phyloP scores from a whole-genome alignment of 2,329 filamentous ascomycete species.

The Neodidymelliopsis sp. region DNA sequence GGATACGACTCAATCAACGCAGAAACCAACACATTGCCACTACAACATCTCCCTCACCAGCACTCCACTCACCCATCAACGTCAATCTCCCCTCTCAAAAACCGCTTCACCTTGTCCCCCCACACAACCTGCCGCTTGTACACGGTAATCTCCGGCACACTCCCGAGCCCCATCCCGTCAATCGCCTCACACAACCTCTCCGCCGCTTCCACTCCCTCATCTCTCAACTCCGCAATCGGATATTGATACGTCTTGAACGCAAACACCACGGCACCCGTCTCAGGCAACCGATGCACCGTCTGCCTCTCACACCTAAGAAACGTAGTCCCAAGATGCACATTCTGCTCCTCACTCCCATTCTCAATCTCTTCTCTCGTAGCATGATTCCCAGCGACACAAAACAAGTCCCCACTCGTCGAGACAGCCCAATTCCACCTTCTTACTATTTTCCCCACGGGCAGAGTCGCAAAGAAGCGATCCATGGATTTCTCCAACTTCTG shows the following conservation, averaged over 20 bases:
- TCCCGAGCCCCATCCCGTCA: constrained; percentile 65
- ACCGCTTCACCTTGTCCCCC: constrained; percentile 63
- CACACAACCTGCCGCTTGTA: constrained; percentile 67
- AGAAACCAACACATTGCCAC: background rate
- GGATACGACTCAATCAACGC: too few relatives aligned
- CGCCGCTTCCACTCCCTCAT: constrained; percentile 64
- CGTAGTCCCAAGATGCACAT: constrained; percentile 54
- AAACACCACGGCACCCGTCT: constrained; percentile 64
- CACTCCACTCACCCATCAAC: constrained; percentile 8
- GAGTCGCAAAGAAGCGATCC: constrained; percentile 66
- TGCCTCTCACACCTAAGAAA: constrained; percentile 66
- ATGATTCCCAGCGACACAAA: constrained; percentile 53
- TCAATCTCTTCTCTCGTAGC: constrained; percentile 46
- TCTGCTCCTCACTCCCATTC: constrained; percentile 36
- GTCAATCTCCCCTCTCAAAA: constrained; percentile 49
- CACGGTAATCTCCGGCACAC: constrained; percentile 63
- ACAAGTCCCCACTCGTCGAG: constrained; percentile 52
- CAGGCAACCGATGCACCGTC: constrained; percentile 66
- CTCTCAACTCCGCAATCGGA: constrained; percentile 61
- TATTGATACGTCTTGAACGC: constrained; percentile 70
- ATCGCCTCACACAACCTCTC: constrained; percentile 64
- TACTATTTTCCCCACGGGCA: constrained; percentile 63
- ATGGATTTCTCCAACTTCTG: constrained; percentile 65
- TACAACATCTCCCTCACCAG: background rate
- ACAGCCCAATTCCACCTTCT: constrained; percentile 64